phyloP scores from a whole-genome alignment of 2,329 filamentous ascomycete species.

The Kalaharituber pfeilii region DNA sequence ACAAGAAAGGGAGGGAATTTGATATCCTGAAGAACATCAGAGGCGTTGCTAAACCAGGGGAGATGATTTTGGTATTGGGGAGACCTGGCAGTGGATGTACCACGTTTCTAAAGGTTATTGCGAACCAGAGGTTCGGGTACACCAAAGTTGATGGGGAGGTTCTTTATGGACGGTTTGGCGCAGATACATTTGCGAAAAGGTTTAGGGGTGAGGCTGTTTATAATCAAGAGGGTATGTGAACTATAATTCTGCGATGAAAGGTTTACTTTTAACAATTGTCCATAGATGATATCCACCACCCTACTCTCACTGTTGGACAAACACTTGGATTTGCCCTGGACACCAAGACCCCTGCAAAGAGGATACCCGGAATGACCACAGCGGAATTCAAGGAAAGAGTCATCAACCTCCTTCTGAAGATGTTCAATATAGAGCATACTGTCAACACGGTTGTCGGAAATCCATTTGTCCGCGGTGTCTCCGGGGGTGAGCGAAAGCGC shows the following conservation, averaged over 20 bases:
- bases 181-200: constrained; percentile 38
- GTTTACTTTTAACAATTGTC: too few relatives aligned
- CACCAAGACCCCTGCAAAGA: constrained; percentile 66
- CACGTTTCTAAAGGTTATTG: constrained; percentile 50
- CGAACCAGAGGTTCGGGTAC: constrained; percentile 37
- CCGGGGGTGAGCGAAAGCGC: constrained; percentile 61
- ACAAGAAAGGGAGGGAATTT: constrained; percentile 50
- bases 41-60: constrained; percentile 35
- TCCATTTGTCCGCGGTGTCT: constrained; percentile 61
- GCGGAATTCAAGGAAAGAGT: constrained; percentile 60
- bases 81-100: constrained; percentile 57
- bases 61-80: constrained; percentile 75
- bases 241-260: not conserved
- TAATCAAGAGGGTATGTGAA: constrained; percentile 51
- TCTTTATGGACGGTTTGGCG: constrained; percentile 39
- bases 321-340: constrained; percentile 73
- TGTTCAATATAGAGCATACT: constrained; percentile 90
- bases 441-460: constrained; percentile 72
- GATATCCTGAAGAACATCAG: constrained; percentile 44
- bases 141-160: constrained; percentile 27
- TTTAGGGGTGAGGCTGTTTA: constrained; percentile 53
- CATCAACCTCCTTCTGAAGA: constrained; percentile 57
- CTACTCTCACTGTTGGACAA: constrained; percentile 73
- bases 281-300: constrained; percentile 60
- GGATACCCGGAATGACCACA: constrained; percentile 56